Percentiles rank a stretch among this genome's conserved stretches.
phyloP scores from a whole-genome alignment of 2,329 filamentous ascomycete genomes.

The Apiospora hydei region DNA sequence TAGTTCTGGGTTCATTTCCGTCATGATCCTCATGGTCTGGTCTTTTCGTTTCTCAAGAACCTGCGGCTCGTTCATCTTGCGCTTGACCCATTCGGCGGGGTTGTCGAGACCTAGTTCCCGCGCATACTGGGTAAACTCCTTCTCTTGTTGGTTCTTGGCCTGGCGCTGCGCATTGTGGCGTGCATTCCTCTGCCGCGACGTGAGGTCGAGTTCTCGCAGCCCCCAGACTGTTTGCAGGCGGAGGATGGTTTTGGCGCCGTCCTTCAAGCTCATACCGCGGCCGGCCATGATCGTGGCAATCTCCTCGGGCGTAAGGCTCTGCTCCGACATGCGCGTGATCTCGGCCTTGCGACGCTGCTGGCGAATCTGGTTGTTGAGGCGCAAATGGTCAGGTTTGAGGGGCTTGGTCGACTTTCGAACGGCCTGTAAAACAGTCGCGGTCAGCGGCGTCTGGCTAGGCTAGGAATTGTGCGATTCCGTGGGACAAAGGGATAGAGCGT shows the following conservation, averaged over 20 bases:
- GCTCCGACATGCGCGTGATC: slow-evolving; percentile 32
- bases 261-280: slow-evolving; percentile 33
- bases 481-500: slow-evolving; percentile 3
- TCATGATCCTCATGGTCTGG: slow-evolving; percentile 23
- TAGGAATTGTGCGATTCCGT: background rate
- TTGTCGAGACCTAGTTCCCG: slow-evolving; percentile 23
- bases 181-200: slow-evolving; percentile 15
- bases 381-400: slow-evolving; percentile 28
- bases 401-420: slow-evolving; percentile 31
- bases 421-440: slow-evolving; percentile 24
- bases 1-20: slow-evolving; percentile 13
- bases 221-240: slow-evolving; percentile 33
- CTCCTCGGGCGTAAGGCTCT: slow-evolving; percentile 29
- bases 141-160: slow-evolving; percentile 24
- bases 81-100: slow-evolving; percentile 25
- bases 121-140: slow-evolving; percentile 27
- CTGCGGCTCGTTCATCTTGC: slow-evolving; percentile 27
- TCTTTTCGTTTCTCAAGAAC: slow-evolving; percentile 19
- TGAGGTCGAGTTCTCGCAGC: slow-evolving; percentile 20
- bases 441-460: background rate
- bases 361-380: slow-evolving; percentile 25
- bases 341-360: slow-evolving; percentile 30
- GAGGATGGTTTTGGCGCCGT: slow-evolving; percentile 31
- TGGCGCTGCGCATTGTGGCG: slow-evolving; percentile 25
- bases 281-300: slow-evolving; percentile 30